phyloP scores from a whole-genome alignment of 768 basidiomycete genomes.

The Suillus occidentalis region DNA sequence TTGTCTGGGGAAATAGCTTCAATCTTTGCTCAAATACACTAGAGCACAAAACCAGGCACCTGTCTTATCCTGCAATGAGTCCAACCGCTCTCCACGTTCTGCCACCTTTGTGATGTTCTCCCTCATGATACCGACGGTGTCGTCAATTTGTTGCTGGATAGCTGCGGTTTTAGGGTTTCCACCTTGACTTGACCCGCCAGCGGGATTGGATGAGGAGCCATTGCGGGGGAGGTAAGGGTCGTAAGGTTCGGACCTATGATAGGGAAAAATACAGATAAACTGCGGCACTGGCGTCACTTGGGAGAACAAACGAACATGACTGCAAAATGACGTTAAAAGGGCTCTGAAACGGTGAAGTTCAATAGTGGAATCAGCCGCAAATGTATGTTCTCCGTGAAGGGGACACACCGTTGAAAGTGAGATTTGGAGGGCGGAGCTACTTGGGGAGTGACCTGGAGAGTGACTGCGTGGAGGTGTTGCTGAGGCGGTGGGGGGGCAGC shows the following conservation, averaged over 20 bases:
- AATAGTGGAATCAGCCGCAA: neutral
- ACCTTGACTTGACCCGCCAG: conserved; percentile 45
- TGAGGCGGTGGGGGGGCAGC: conserved; percentile 4
- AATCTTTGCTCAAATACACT: neutral
- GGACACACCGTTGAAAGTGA: conserved; percentile 21
- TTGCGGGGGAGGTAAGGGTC: conserved; percentile 96
- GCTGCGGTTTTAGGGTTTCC: conserved; percentile 87
- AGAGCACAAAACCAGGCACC: conserved; percentile 53
- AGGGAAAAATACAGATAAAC: conserved; percentile 11
- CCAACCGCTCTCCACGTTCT: conserved; percentile 91
- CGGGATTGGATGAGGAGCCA: conserved; percentile 58
- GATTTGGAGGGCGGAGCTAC: conserved; percentile 13
- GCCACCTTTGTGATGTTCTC: conserved; percentile 97
- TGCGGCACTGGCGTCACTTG: neutral
- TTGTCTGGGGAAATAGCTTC: conserved; percentile 59
- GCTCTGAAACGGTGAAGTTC: neutral
- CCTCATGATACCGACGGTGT: conserved; percentile 96
- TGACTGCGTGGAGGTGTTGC: conserved; percentile 15
- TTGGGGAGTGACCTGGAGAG: conserved; percentile 24
- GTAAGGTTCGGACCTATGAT: conserved; percentile 90
- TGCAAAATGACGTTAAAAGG: conserved; percentile 3
- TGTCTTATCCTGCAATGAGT: conserved; percentile 96
- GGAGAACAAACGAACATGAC: conserved; percentile 28
- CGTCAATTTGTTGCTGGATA: conserved; percentile 96
- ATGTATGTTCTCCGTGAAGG: neutral